These are phyloP conservation scores for Fraxinus excelsior DNA, from an alignment of 257 asterid species.

Conservation along the genomic window DNA sequence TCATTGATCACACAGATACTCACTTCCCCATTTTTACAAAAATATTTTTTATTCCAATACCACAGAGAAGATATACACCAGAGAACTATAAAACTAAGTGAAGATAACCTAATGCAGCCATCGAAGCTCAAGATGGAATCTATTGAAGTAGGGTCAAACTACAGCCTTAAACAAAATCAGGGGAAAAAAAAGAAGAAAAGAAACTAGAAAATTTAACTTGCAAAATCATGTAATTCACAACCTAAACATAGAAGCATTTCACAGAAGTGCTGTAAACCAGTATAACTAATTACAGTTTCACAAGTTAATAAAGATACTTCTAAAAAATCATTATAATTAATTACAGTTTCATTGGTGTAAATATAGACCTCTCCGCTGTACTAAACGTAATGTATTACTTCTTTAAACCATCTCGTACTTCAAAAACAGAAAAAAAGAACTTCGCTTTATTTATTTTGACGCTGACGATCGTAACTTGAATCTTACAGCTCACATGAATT, in stretches of 20 bases:
- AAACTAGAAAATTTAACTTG: not conserved
- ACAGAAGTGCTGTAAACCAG: not conserved
- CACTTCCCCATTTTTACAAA: too few species aligned
- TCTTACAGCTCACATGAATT: not conserved
- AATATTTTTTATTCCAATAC: not conserved
- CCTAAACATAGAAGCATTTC: not conserved
- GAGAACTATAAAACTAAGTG: not conserved
- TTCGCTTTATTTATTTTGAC: not conserved
- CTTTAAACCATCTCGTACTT: not conserved
- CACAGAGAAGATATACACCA: not conserved
- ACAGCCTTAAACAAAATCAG: not conserved
- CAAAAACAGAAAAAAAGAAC: too few species aligned
- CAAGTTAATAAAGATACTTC: not conserved
- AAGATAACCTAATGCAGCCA: not conserved
- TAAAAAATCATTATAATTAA: too few species aligned
- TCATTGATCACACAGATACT: not conserved
- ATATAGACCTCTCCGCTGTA: not conserved
- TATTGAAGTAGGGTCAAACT: not conserved
- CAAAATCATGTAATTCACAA: not conserved
- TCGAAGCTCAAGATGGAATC: not conserved
- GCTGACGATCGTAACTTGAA: not conserved
- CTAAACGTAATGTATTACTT: not conserved
- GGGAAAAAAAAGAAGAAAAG: too few species aligned
- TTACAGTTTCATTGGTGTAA: not conserved
- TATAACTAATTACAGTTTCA: too few species aligned